phyloP scores from a whole-genome alignment of 2,329 filamentous ascomycete genomes.

The Colletotrichum paranaense region DNA sequence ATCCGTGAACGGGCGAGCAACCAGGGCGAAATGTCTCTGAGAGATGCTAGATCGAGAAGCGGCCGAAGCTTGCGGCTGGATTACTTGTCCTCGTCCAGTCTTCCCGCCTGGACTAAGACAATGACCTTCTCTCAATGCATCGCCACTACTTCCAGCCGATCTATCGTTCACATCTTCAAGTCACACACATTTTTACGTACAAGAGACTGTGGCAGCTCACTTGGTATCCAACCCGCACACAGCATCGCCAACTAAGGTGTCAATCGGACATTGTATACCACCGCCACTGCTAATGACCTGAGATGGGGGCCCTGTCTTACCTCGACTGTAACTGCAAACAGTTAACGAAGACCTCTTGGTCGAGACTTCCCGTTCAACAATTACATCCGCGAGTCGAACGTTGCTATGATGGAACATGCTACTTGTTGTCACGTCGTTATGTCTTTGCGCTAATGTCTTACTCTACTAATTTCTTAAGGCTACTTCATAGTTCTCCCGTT shows the following conservation, averaged over 20 bases:
- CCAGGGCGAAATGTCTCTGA: neutral
- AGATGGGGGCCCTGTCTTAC: constrained; percentile 3
- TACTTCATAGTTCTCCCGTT: neutral
- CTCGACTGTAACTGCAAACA: constrained; percentile 15
- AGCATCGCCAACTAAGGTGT: constrained; percentile 4
- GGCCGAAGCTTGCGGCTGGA: neutral
- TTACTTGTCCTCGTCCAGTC: constrained; percentile 11
- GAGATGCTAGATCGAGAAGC: neutral
- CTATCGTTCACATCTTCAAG: constrained; percentile 8
- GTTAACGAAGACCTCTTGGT: neutral
- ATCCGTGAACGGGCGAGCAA: constrained; percentile 4
- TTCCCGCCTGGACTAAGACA: constrained; percentile 18
- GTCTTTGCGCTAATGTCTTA: neutral
- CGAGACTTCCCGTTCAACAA: neutral
- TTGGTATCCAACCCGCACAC: neutral
- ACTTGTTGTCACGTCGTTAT: neutral
- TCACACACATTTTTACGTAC: neutral
- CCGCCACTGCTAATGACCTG: constrained; percentile 9
- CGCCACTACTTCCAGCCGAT: constrained; percentile 12
- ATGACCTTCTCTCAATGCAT: constrained; percentile 10
- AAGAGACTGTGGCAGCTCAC: constrained; percentile 9
- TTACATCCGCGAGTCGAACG: neutral
- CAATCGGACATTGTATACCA: constrained; percentile 1
- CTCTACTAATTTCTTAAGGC: neutral
- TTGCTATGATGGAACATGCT: neutral